Evolutionary conservation across 129 eudicot species (phyloP), one percentile per base, ranked within the genome.

Genomic region (Arctium lappa): DNA sequence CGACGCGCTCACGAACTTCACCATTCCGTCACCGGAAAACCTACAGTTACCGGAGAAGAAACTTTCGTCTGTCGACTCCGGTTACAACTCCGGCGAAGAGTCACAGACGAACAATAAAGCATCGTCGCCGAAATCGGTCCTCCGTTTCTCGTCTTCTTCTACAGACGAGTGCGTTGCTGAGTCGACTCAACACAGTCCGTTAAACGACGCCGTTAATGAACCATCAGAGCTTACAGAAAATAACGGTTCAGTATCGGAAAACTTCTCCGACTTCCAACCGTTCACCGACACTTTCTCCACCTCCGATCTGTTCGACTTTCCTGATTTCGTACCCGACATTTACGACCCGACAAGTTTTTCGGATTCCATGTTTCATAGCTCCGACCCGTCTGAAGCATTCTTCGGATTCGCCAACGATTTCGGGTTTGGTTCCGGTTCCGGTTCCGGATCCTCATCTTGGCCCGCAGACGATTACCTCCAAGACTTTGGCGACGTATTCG

Each of bases 1-100:
- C 1, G 85, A 93, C 89, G 99, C 99, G 89, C 97, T 87, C 6
- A 95, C 98, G 0, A 95, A 95, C 69, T 95, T 95, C 86, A 68
- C 91, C 5, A 63, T 86, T n/a, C 97, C 94, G 0, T 76, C 88
- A 8, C 76, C 72, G 12, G 80, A 68, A 37, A 78, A 46, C 33
- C 81, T 46, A 1, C 75, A 8, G 37, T 34, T 48, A 22, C 81
- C 63, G 48, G 79, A 66, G 2, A 66, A 70, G 33, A 30, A 85
- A 16, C 73, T 79, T 78, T 37, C 85, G n/a, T 79, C 86, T 18
- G 74, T 77, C 15, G 76, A 79, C 40, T 91, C 93, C 32, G 88
- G 84, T 13, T 88, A 90, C 86, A 82, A 89, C 87, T 88, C 91
- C 80, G 91, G 86, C 37, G 93, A 90, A 8, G 95, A 89, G 81